Evolutionary conservation across 345 rosid species (phyloP).

Genomic region (Rhodamnia argentea): DNA sequence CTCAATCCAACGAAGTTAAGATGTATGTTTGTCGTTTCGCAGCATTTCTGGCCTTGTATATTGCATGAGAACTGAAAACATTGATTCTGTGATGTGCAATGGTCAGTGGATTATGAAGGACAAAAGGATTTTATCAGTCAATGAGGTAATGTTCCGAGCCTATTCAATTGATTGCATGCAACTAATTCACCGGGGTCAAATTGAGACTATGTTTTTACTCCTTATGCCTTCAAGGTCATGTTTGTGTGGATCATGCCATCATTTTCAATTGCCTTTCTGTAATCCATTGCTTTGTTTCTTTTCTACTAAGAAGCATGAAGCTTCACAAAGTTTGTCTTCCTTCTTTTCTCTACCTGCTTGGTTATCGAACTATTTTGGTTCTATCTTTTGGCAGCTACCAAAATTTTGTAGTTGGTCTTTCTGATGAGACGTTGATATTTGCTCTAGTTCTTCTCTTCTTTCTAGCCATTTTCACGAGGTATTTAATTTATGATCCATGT

Average conservation of each 20-base stretch:
- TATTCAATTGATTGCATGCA: neutral
- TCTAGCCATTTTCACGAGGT: neutral
- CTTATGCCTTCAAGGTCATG: neutral
- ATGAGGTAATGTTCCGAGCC: slow-evolving; percentile 25
- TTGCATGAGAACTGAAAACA: slow-evolving; percentile 58
- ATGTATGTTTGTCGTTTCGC: slow-evolving; percentile 8
- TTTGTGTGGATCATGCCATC: neutral
- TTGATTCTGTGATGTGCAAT: slow-evolving; percentile 60
- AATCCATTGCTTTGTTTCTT: neutral
- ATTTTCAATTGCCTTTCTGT: neutral
- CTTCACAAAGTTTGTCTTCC: neutral
- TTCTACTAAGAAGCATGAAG: neutral
- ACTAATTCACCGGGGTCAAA: neutral
- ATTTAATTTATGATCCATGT: neutral
- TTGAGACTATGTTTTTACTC: neutral
- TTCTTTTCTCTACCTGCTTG: neutral
- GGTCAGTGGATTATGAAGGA: slow-evolving; percentile 70
- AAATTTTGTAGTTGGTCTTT: neutral
- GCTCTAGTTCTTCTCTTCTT: neutral
- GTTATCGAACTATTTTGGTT: neutral
- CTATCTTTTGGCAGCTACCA: neutral
- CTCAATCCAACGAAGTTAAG: neutral
- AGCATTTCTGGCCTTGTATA: slow-evolving; percentile 56
- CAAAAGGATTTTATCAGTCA: slow-evolving; percentile 39
- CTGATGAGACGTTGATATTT: neutral